Conservation (phyloP, 1,139 yeast species). For the Zygosaccharomyces sapae region DNA sequence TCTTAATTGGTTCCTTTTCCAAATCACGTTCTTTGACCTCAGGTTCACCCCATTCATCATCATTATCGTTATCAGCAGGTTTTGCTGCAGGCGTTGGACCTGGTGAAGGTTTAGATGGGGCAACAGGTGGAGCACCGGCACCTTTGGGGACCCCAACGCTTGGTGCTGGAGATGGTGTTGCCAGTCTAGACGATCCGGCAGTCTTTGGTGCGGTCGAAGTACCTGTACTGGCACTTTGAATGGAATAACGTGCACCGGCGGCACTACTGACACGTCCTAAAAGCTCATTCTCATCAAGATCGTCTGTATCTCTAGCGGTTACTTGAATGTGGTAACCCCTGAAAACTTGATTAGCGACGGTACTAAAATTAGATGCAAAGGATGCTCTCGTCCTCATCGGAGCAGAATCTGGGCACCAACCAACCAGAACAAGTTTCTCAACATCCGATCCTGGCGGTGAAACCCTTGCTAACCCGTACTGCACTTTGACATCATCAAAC, state of each 20-base stretch:
- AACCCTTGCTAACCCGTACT: conserved; percentile 85
- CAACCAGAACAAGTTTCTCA: conserved; percentile 74
- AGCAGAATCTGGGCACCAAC: conserved; percentile 93
- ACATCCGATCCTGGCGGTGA: conserved; percentile 88
- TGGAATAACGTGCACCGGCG: conserved; percentile 91
- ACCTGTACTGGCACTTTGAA: conserved; percentile 42
- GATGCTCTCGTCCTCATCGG: conserved; percentile 70
- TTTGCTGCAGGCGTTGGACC: conserved; percentile 13
- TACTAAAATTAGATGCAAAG: conserved; percentile 71
- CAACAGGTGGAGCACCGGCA: conserved; percentile 6
- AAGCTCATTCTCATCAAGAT: conserved; percentile 74
- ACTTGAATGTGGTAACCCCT: conserved; percentile 91
- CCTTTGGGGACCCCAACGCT: conserved; percentile 30
- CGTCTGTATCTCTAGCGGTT: conserved; percentile 93
- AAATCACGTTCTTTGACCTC: conserved; percentile 73
- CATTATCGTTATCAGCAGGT: conserved; percentile 13
- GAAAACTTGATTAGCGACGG: conserved; percentile 57
- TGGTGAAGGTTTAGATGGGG: conserved; percentile 15
- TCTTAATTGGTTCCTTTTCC: conserved; percentile 53
- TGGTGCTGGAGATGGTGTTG: conserved; percentile 64
- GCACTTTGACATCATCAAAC: conserved; percentile 84
- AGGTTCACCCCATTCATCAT: conserved; percentile 59
- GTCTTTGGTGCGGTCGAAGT: conserved; percentile 33
- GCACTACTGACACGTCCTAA: conserved; percentile 78
- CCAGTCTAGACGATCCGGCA: conserved; percentile 48